These are phyloP conservation scores for Silene vulgaris DNA, from an alignment of 179 eudicot genomes.

Conservation along the genomic window DNA sequence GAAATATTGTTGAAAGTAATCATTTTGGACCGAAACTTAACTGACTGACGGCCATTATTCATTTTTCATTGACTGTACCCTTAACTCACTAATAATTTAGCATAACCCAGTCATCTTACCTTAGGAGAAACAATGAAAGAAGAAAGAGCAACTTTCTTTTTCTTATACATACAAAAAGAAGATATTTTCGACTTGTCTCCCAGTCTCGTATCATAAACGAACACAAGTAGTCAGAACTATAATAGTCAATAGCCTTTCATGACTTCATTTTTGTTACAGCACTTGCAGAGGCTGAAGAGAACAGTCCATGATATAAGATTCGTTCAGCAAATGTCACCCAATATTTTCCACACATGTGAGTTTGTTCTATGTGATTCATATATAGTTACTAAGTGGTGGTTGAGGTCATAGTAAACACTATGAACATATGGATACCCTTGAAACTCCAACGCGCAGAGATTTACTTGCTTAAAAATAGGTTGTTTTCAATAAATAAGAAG, in stretches of 20 bases:
- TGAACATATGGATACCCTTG: background rate
- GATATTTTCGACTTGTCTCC: background rate
- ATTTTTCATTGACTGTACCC: background rate
- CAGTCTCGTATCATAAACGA: background rate
- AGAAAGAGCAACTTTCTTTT: background rate
- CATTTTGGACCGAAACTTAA: background rate
- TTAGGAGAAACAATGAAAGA: background rate
- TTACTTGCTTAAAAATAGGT: background rate
- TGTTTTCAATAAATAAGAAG: background rate
- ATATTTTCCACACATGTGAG: background rate
- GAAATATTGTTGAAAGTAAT: background rate
- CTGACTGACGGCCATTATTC: background rate
- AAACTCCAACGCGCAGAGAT: background rate
- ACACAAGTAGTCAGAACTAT: background rate
- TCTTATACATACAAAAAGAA: background rate
- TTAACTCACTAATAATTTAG: background rate
- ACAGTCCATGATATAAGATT: slow-evolving; percentile 1
- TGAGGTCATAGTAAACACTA: background rate
- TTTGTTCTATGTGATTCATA: background rate
- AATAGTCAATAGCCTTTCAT: background rate
- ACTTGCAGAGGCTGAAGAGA: background rate
- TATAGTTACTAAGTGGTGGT: background rate
- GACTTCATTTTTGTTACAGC: background rate
- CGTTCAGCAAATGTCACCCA: background rate
- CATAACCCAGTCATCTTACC: background rate